phyloP scores from a whole-genome alignment of 2,329 filamentous ascomycete species.

The Lachnellula willkommii region DNA sequence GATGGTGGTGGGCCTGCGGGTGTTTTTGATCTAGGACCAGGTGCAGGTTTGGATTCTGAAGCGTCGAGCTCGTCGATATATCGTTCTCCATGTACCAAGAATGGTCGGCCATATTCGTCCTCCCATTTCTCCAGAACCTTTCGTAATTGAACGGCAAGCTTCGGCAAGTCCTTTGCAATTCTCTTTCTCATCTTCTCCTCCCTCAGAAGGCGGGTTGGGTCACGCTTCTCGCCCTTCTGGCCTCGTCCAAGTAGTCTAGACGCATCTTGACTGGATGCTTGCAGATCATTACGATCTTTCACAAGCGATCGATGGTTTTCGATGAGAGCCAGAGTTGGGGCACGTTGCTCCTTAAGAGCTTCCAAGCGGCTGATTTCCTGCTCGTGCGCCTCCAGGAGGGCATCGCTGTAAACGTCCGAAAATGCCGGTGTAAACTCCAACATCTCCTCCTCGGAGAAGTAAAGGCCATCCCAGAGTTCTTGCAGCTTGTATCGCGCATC shows the following conservation, averaged over 20 bases:
- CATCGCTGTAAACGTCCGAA: slow-evolving; percentile 94
- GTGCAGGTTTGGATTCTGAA: slow-evolving; percentile 51
- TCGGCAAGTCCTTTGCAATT: slow-evolving; percentile 92
- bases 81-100: slow-evolving; percentile 85
- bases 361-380: slow-evolving; percentile 81
- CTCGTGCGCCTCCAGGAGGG: slow-evolving; percentile 89
- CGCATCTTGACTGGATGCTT: slow-evolving; percentile 89
- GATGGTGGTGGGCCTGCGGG: slow-evolving; percentile 57
- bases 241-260: slow-evolving; percentile 88
- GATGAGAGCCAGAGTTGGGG: slow-evolving; percentile 74
- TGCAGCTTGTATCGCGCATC: slow-evolving; percentile 87
- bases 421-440: slow-evolving; percentile 96
- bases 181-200: slow-evolving; percentile 99
- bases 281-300: slow-evolving; percentile 78
- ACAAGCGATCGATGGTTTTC: slow-evolving; percentile 79
- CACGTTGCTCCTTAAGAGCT: slow-evolving; percentile 76
- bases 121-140: slow-evolving; percentile 84
- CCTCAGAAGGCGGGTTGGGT: slow-evolving; percentile 85
- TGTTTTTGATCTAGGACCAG: slow-evolving; percentile 68
- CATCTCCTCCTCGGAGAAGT: slow-evolving; percentile 98
- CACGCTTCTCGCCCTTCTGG: slow-evolving; percentile 87
- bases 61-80: slow-evolving; percentile 82
- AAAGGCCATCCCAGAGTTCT: slow-evolving; percentile 89
- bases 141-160: slow-evolving; percentile 77
- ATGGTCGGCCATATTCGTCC: slow-evolving; percentile 87